Percentiles rank a stretch among this genome's conserved stretches.
phyloP scores from a whole-genome alignment of 768 basidiomycete genomes.

The Lactarius indigo region DNA sequence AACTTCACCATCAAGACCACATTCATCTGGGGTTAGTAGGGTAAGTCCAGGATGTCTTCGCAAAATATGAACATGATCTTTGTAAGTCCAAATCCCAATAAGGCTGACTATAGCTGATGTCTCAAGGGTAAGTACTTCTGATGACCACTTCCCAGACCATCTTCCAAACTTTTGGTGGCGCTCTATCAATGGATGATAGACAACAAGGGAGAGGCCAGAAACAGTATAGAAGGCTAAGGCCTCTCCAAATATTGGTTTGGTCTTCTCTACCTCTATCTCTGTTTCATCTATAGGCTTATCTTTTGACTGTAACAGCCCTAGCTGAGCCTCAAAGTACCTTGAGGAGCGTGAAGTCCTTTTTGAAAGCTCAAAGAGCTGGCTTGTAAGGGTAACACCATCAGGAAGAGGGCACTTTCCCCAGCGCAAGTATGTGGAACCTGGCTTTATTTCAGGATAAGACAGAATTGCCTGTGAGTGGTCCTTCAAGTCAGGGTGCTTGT shows the following conservation, averaged over 20 bases:
- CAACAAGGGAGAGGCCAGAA: background rate
- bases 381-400: background rate
- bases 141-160: background rate
- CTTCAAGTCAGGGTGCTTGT: background rate
- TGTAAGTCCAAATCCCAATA: background rate
- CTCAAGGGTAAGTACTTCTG: background rate
- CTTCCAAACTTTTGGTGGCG: background rate
- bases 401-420: background rate
- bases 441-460: background rate
- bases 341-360: background rate
- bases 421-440: background rate
- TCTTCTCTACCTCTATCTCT: background rate
- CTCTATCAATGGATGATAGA: background rate
- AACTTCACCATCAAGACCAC: too few relatives aligned
- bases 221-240: background rate
- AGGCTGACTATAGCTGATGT: background rate
- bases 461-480: background rate
- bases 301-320: background rate
- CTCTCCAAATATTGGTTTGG: background rate
- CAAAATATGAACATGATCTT: background rate
- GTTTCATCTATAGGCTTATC: background rate
- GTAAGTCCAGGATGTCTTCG: too few relatives aligned
- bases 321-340: background rate
- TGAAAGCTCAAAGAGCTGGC: background rate
- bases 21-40: too few relatives aligned